phyloP scores from a whole-genome alignment of 106 monocot genomes.

The Ottelia alismoides region DNA sequence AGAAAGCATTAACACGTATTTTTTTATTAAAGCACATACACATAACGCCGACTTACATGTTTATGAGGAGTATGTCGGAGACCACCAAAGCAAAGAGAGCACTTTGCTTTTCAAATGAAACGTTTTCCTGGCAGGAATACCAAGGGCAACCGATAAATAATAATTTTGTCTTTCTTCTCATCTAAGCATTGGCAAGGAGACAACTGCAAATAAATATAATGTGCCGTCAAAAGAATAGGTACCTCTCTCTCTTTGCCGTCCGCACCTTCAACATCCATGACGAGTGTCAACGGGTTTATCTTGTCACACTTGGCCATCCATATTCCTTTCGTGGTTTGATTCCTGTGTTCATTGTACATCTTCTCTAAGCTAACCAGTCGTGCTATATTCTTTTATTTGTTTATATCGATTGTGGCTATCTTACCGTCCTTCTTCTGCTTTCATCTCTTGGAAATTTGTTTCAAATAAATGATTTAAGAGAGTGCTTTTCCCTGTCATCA shows the following conservation, averaged over 20 bases:
- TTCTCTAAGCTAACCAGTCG: too few relatives aligned
- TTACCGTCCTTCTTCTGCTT: slow-evolving; percentile 84
- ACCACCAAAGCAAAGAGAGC: slow-evolving; percentile 94
- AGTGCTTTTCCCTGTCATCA: slow-evolving; percentile 85
- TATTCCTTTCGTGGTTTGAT: slow-evolving; percentile 89
- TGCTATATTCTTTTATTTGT: too few relatives aligned
- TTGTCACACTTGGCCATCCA: slow-evolving; percentile 61
- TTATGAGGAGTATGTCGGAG: slow-evolving; percentile 92
- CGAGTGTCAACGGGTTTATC: slow-evolving; percentile 76
- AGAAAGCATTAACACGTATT: too few relatives aligned
- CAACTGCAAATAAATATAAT: too few relatives aligned
- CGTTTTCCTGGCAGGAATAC: slow-evolving; percentile 98
- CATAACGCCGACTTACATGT: slow-evolving; percentile 95
- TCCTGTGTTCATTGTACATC: too few relatives aligned
- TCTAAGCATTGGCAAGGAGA: too few relatives aligned
- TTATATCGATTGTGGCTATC: too few relatives aligned
- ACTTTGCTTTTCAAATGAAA: slow-evolving; percentile 97
- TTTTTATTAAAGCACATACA: too few relatives aligned
- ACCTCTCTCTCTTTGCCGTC: slow-evolving; percentile 95
- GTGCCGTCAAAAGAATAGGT: too few relatives aligned
- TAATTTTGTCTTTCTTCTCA: too few relatives aligned
- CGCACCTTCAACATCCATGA: slow-evolving; percentile 87
- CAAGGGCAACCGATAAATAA: too few relatives aligned
- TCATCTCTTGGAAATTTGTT: slow-evolving; percentile 89
- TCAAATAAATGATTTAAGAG: slow-evolving; percentile 79